Base-by-base conservation (phyloP, 352 stramenopile genomes). In the Pythium chondricola region DNA sequence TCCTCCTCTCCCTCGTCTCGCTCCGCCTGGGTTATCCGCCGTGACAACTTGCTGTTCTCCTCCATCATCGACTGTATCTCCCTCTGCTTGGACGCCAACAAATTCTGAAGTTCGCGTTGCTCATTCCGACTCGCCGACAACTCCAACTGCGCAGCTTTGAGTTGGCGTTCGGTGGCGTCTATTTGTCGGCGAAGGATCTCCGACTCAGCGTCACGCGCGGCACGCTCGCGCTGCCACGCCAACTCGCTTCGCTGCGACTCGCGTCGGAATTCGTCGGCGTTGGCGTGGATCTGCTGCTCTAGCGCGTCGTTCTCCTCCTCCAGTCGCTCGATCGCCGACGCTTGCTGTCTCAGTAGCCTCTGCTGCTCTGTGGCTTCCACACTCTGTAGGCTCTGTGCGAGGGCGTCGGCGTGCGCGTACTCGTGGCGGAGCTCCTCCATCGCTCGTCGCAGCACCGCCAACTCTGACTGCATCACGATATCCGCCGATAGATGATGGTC, bases 141-240 rank as follows among this genome's bases (percentile, higher is more conserved):
- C 22, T 77, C 69, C 16, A 56, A 6, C 30, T 74, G 56, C 17
- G 74, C 24, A 9, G 50, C 31, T 17, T 68, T 67, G 2, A 30
- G 30, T 21, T 70, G 55, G 7, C 48, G 52, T 31, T 67, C 65
- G 2, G 59, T 29, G 7, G 39, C 14, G 6, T 68, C 55, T 0
- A 88, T 54, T 6, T 56, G 58, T 10, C 65, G 55, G 6, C 74
- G 65, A 18, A 88, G 52, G 30, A 88, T 88, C 42, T 88, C 71
- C 1, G 45, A 36, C 36, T 88, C 74, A 5, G 77, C 77, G 13
- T 39, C 62, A 17, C 20, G 10, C 2, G 46, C 47, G 3, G 53
- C 49, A 6, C 38, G 37, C 2, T 54, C 32, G 10, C 45, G 18
- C 13, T 25, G 30, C 17, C 42, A n/a, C 2, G 4, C 17, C 0